phyloP scores from a whole-genome alignment of 129 eudicot genomes.

The Flaveria bidentis region DNA sequence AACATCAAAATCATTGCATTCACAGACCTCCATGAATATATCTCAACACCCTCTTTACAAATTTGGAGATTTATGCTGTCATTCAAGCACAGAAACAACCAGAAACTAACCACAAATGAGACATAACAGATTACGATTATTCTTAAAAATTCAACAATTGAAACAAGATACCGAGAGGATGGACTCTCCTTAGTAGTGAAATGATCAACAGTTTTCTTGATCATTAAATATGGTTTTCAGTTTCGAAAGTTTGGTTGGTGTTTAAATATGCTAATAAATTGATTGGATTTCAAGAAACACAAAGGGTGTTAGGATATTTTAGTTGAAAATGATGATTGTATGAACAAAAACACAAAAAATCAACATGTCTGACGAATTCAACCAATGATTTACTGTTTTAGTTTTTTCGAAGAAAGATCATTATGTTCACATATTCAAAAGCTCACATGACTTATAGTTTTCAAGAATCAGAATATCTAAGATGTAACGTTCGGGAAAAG shows the following conservation, averaged over 20 bases:
- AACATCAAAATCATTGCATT: conserved; percentile 19
- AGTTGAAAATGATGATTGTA: neutral
- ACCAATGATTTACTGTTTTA: too few relatives aligned
- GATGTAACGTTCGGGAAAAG: too few relatives aligned
- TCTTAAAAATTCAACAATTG: neutral
- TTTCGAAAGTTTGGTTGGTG: conserved; percentile 21
- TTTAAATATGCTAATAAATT: conserved; percentile 7
- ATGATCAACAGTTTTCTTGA: conserved; percentile 35
- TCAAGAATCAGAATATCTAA: too few relatives aligned
- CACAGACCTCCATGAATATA: conserved; percentile 28
- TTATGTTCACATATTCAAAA: too few relatives aligned
- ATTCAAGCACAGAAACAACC: neutral
- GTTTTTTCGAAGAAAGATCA: too few relatives aligned
- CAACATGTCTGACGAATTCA: too few relatives aligned
- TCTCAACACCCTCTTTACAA: neutral
- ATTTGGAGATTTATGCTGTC: neutral
- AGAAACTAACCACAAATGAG: neutral
- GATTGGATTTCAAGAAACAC: conserved; percentile 20
- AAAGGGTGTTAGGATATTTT: conserved; percentile 24
- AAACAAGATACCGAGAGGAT: too few relatives aligned
- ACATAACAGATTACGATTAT: neutral
- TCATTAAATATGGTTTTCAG: conserved; percentile 32
- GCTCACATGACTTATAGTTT: too few relatives aligned
- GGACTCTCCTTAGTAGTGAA: neutral
- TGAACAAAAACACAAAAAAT: neutral